These are phyloP conservation scores for Viola pubescens DNA, from an alignment of 441 rosid genomes.

Conservation along the genomic window DNA sequence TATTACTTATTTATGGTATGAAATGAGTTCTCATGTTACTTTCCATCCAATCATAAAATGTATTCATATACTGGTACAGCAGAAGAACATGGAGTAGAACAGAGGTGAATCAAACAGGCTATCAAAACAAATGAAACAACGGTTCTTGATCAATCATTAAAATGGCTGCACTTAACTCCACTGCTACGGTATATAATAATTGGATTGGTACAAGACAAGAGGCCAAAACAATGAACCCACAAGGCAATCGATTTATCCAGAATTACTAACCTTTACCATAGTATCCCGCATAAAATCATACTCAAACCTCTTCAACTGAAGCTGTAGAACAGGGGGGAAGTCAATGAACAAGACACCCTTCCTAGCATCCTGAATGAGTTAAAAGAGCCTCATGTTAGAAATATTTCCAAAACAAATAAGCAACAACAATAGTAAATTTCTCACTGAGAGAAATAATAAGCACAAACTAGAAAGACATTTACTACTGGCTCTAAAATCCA, in stretches of 20 bases:
- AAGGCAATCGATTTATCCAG: not conserved
- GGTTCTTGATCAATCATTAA: too few species aligned
- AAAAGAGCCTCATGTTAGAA: not conserved
- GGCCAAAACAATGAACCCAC: not conserved
- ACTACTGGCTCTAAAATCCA: not conserved
- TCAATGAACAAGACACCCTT: slow-evolving; percentile 89
- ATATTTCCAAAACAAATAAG: not conserved
- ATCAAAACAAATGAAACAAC: not conserved
- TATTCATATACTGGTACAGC: too few species aligned
- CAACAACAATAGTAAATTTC: not conserved
- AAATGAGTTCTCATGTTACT: too few species aligned
- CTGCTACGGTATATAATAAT: too few species aligned
- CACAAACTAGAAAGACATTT: not conserved
- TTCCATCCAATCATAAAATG: too few species aligned
- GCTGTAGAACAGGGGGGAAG: slow-evolving; percentile 97
- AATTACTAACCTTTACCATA: slow-evolving; percentile 81
- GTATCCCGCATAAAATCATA: slow-evolving; percentile 87
- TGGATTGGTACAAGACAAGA: not conserved
- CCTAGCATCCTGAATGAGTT: slow-evolving; percentile 68
- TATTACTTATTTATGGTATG: too few species aligned
- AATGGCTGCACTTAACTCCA: too few species aligned
- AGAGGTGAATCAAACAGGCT: not conserved
- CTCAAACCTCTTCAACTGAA: slow-evolving; percentile 90
- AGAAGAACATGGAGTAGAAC: too few species aligned
- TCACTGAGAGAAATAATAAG: not conserved